These are phyloP conservation scores for Fusarium marasasianum DNA, from an alignment of 2,329 filamentous ascomycete genomes.

Conservation along the genomic window DNA sequence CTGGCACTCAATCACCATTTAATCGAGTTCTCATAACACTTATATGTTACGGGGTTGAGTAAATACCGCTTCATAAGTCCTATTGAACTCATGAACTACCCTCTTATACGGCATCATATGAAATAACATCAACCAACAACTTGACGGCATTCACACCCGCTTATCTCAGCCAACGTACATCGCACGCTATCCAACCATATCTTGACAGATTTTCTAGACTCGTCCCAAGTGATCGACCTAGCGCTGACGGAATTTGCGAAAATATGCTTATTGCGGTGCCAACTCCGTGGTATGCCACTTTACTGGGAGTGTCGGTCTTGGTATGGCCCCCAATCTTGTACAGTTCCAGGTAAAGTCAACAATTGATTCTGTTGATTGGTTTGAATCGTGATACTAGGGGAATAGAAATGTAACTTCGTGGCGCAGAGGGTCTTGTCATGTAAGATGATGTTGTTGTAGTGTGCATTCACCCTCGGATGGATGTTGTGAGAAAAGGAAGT, in stretches of 20 bases:
- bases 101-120: background rate
- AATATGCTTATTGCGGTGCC: background rate
- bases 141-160: background rate
- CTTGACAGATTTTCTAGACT: constrained; percentile 4
- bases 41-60: fast-evolving
- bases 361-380: background rate
- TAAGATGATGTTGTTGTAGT: background rate
- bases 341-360: background rate
- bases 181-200: constrained; percentile 1
- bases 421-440: background rate
- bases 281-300: background rate
- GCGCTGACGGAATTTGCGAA: constrained; percentile 11
- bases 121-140: background rate
- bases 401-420: background rate
- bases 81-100: background rate
- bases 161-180: constrained; percentile 17
- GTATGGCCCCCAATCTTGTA: background rate
- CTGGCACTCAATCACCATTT: background rate
- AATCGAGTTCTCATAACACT: fast-evolving
- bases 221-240: background rate
- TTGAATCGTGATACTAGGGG: background rate
- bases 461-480: background rate
- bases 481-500: background rate
- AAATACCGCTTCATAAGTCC: background rate
- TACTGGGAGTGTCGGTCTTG: background rate